A percentile compares a stretch with the other conserved stretches of the same genome.
Evolutionary conservation across 2,329 filamentous ascomycete genomes (phyloP).

Genomic region (Cordyceps sp.): DNA sequence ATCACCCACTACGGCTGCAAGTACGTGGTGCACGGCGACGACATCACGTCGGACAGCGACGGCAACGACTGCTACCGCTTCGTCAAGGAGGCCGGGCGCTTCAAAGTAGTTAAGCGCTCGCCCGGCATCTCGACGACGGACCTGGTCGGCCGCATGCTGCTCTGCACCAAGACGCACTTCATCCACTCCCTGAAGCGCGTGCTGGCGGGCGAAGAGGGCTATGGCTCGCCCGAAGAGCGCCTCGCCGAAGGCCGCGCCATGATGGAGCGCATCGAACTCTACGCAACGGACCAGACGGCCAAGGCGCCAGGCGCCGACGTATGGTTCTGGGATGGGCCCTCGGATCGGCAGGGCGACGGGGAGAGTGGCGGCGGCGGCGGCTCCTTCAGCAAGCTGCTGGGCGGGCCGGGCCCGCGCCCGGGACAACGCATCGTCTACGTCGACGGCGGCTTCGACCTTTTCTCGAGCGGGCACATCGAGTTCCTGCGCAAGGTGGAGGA

Average conservation of each 20-base stretch:
- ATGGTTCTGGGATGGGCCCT: conserved; percentile 64
- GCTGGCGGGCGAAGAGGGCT: conserved; percentile 56
- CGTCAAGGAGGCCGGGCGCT: conserved; percentile 83
- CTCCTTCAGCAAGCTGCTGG: conserved; percentile 49
- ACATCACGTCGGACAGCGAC: conserved; percentile 86
- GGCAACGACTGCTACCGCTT: conserved; percentile 97
- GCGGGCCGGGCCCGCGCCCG: conserved; percentile 51
- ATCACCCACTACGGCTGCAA: conserved; percentile 90
- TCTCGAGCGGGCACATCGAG: conserved; percentile 92
- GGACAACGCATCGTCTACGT: conserved; percentile 87
- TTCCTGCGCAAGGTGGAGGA: conserved; percentile 68
- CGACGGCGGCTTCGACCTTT: conserved; percentile 91
- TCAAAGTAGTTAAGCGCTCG: conserved; percentile 93
- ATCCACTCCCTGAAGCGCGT: conserved; percentile 61
- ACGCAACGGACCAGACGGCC: conserved; percentile 75
- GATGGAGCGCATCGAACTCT: conserved; percentile 62
- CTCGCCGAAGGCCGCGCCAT: conserved; percentile 48
- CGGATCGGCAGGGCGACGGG: too few species aligned
- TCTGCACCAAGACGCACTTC: conserved; percentile 90
- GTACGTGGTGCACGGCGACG: conserved; percentile 92
- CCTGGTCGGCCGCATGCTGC: conserved; percentile 91
- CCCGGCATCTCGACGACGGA: conserved; percentile 96
- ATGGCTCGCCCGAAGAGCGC: conserved; percentile 51
- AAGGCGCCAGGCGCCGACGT: conserved; percentile 65
- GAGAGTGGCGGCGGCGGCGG: too few species aligned